Evolutionary conservation across 495 filamentous ascomycete species (phyloP).

Genomic region (Trichoderma erinaceum): DNA sequence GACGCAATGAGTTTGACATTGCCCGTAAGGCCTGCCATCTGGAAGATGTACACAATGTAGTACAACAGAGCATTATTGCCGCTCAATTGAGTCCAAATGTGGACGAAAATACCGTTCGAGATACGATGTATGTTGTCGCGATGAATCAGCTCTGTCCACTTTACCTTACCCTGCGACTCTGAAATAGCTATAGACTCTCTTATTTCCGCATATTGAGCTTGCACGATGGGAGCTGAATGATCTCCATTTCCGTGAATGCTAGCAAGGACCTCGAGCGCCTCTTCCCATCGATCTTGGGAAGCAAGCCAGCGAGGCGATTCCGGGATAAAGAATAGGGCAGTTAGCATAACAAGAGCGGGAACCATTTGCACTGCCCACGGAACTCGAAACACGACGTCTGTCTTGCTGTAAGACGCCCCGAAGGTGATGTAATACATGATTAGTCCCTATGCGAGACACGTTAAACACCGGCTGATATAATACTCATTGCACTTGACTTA

Average conservation of each 20-base stretch:
- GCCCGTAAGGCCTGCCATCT: slow-evolving; percentile 14
- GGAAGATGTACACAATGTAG: slow-evolving; percentile 4
- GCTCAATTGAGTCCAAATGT: slow-evolving; percentile 12
- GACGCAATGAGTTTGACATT: slow-evolving; percentile 14
- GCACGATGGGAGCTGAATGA: neutral
- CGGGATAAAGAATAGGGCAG: neutral
- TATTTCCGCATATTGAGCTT: slow-evolving; percentile 5
- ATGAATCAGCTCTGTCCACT: slow-evolving; percentile 11
- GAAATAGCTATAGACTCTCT: slow-evolving; percentile 7
- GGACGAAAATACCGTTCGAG: slow-evolving; percentile 14
- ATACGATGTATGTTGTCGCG: slow-evolving; percentile 9
- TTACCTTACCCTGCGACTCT: slow-evolving; percentile 1
- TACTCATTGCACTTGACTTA: neutral
- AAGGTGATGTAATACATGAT: slow-evolving; percentile 14
- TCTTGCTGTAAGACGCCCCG: slow-evolving; percentile 9
- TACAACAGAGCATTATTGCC: slow-evolving; percentile 16
- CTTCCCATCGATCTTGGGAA: slow-evolving; percentile 2
- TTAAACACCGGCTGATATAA: neutral
- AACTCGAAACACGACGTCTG: neutral
- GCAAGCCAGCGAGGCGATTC: slow-evolving; percentile 3
- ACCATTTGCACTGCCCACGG: slow-evolving; percentile 8
- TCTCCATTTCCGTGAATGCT: neutral
- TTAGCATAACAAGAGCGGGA: neutral
- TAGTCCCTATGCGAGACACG: neutral
- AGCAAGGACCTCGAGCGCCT: neutral